These are phyloP conservation scores for Jamesozyma lodderae DNA, from an alignment of 805 yeast genomes.

Conservation along the genomic window DNA sequence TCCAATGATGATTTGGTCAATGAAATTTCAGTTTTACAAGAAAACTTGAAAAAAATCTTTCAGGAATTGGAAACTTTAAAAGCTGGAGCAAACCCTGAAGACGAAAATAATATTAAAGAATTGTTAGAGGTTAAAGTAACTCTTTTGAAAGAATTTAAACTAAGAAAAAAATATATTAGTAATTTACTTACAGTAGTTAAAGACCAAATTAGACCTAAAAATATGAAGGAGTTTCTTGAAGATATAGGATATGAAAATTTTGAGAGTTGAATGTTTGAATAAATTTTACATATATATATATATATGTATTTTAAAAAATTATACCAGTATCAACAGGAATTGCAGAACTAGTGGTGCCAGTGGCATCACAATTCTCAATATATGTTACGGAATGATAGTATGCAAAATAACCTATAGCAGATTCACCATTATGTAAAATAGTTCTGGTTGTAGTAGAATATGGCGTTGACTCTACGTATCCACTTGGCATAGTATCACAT, in stretches of 20 bases:
- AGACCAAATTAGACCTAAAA: conserved; percentile 19
- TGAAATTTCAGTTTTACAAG: conserved; percentile 4
- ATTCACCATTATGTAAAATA: conserved; percentile 11
- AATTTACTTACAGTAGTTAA: conserved; percentile 16
- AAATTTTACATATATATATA: not conserved
- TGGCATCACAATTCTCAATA: conserved; percentile 16
- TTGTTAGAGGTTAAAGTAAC: conserved; percentile 8
- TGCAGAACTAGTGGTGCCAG: conserved; percentile 4
- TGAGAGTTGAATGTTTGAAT: not conserved
- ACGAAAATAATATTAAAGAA: conserved; percentile 9
- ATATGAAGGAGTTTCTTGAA: conserved; percentile 22
- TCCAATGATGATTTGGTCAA: conserved; percentile 11
- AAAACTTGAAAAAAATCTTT: conserved; percentile 7
- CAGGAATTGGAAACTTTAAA: conserved; percentile 6
- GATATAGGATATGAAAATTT: conserved; percentile 20
- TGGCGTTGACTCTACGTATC: conserved; percentile 20
- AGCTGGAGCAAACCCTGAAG: conserved; percentile 11
- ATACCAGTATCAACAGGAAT: not conserved
- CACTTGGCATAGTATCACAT: conserved; percentile 18
- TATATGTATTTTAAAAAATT: not conserved
- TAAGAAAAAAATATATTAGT: conserved; percentile 14
- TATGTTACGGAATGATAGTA: conserved; percentile 20
- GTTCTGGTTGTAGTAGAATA: conserved; percentile 16
- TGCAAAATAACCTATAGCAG: conserved; percentile 16
- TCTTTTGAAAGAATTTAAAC: conserved; percentile 13